phyloP scores from a whole-genome alignment of 441 rosid species.

The Aleurites moluccanus region DNA sequence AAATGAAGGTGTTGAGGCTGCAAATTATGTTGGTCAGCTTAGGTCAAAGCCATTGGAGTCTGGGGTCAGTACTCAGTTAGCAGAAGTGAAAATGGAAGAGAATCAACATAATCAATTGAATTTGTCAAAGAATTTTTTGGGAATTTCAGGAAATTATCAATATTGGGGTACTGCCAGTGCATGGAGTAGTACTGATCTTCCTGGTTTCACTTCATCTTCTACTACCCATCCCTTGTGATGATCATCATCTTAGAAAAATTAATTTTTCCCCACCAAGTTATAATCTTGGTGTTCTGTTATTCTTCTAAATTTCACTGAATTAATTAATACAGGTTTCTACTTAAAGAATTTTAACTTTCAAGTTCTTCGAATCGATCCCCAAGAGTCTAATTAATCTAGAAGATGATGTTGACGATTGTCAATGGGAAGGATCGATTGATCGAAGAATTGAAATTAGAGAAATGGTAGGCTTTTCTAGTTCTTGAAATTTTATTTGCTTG shows the following conservation, averaged over 20 bases:
- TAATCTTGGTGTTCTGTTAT: neutral
- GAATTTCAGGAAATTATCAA: slow-evolving; percentile 46
- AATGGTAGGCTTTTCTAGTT: slow-evolving; percentile 32
- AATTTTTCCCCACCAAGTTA: neutral
- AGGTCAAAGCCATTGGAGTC: slow-evolving; percentile 43
- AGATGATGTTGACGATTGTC: neutral
- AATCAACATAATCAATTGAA: slow-evolving; percentile 37
- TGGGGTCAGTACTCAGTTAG: slow-evolving; percentile 37
- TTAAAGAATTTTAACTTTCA: neutral
- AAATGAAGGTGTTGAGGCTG: slow-evolving; percentile 34
- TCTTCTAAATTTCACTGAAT: neutral
- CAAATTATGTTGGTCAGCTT: slow-evolving; percentile 29
- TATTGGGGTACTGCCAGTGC: slow-evolving; percentile 47
- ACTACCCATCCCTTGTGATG: slow-evolving; percentile 50
- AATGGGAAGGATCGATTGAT: slow-evolving; percentile 7
- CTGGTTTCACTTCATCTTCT: slow-evolving; percentile 65
- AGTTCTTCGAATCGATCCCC: neutral
- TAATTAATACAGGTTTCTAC: neutral
- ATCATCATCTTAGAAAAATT: neutral
- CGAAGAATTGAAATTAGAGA: slow-evolving; percentile 16
- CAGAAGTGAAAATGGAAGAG: slow-evolving; percentile 70
- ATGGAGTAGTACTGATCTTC: slow-evolving; percentile 66
- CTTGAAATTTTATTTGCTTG: slow-evolving; percentile 21
- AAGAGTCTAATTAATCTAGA: neutral
- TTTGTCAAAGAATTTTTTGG: slow-evolving; percentile 55